Conservation (phyloP, 73 alveolate species). For the Uronychia setigera region DNA sequence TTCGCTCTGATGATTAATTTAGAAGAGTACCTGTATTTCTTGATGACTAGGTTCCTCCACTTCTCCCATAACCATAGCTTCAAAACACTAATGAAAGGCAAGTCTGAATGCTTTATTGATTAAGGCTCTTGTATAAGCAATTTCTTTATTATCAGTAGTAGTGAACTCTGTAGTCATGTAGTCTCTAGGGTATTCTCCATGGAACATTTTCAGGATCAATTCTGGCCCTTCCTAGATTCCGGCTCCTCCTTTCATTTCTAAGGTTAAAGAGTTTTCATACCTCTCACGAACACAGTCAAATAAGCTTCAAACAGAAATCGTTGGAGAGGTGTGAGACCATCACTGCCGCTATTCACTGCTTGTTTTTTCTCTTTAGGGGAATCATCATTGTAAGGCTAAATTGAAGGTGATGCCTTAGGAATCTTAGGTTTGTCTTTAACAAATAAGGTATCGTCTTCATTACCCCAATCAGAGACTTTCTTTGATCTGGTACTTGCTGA, state of each 20-base stretch:
- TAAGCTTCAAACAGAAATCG: background rate
- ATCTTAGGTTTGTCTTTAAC: background rate
- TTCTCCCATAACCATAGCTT: conserved; percentile 57
- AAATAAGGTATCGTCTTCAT: background rate
- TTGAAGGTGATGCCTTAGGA: background rate
- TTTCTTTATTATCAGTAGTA: background rate
- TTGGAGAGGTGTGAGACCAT: conserved; percentile 2
- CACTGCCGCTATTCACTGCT: background rate
- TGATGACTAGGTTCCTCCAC: conserved; percentile 20
- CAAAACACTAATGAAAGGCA: conserved; percentile 49
- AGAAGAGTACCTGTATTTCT: conserved; percentile 26
- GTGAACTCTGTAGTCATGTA: conserved; percentile 15
- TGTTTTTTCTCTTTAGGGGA: background rate
- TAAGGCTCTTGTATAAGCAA: conserved; percentile 9
- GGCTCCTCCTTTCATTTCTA: background rate
- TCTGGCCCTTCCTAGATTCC: background rate
- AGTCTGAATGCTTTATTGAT: conserved; percentile 29
- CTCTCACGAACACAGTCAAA: background rate
- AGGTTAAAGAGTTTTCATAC: background rate
- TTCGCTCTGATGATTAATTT: conserved; percentile 21
- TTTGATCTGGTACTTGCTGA: background rate
- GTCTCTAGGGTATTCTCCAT: conserved; percentile 46
- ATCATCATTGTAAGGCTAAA: too few relatives aligned
- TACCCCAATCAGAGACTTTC: background rate
- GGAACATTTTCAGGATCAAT: conserved; percentile 1